Base-by-base conservation (phyloP, 208 protist species). In the Trypanosoma avium region DNA sequence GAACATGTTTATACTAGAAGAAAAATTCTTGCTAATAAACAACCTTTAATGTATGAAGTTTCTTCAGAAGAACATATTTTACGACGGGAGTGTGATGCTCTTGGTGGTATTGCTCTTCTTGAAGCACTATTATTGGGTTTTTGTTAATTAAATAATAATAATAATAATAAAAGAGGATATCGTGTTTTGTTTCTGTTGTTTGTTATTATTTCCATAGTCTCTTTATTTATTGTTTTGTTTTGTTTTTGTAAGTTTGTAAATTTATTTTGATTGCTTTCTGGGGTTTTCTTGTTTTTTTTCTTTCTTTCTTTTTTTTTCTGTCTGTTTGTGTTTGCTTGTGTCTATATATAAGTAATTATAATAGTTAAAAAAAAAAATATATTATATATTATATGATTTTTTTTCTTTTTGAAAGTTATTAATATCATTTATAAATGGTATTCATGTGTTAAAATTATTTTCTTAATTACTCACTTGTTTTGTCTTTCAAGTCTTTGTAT, bases 91-190 rank as follows among this genome's bases (percentile, higher is more conserved):
- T 81, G 75, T 42, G 46, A 32, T 5, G 27, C 55, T 17, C 48
- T 81, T 54, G 75, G 75, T 47, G 70, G 75, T 35, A 50, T 81
- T 52, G 65, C 46, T n/a, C 60, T 81, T 12, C 47, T 81, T 6
- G 70, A 77, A 32, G 56, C 69, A n/a, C 56, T 81, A 27, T 32
- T 81, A 8, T 32, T 81, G 19, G 68, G 61, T 1, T 50, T 69
- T 0, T 57, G 33, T 57, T 7, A 24, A 4, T 9, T 19, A 1
- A 26, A 17, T 10, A 35, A 1, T 10, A 36, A 48, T 6, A 42
- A 42, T 42, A 13, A 42, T 15, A 42, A 15, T n/a, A 42, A n/a
- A 9, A 38, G 10, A 42, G 36, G 36, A 15, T 42, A 42, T 42
- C 36, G 36, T 10, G 10, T 38, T 38, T 38, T 38, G 4, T 63